These are phyloP conservation scores for Tinospora cordifolia DNA, from an alignment of 164 flowering plant genomes.

Conservation along the genomic window DNA sequence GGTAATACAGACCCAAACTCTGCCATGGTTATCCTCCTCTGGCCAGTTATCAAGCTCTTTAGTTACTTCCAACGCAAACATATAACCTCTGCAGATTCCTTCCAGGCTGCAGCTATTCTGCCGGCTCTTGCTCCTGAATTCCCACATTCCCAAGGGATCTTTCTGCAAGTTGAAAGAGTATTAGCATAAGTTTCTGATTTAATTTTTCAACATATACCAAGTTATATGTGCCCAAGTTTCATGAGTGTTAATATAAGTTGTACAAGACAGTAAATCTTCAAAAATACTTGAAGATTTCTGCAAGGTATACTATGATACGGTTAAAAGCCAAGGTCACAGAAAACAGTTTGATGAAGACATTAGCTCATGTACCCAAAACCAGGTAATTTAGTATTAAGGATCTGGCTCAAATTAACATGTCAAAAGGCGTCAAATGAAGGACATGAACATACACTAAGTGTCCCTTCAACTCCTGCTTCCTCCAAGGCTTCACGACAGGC, in stretches of 20 bases:
- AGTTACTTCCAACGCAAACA: constrained; percentile 66
- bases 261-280: too few species aligned
- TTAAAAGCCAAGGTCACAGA: too few species aligned
- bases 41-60: constrained; percentile 69
- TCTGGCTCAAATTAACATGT: not conserved
- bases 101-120: constrained; percentile 35
- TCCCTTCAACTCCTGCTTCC: constrained; percentile 79
- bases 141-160: constrained; percentile 49
- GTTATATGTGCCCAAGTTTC: too few species aligned
- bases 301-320: too few species aligned
- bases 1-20: constrained; percentile 53
- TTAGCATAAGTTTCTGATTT: too few species aligned
- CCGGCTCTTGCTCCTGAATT: constrained; percentile 56
- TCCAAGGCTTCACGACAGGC: constrained; percentile 79
- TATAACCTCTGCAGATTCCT: constrained; percentile 61
- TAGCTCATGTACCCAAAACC: too few species aligned
- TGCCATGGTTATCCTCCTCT: constrained; percentile 40
- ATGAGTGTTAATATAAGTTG: too few species aligned
- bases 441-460: constrained; percentile 39
- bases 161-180: constrained; percentile 27
- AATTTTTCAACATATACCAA: not conserved
- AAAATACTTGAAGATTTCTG: too few species aligned
- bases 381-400: not conserved
- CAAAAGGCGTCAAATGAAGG: not conserved
- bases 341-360: not conserved